Percentiles rank a stretch among this genome's conserved stretches.
These are phyloP conservation scores for Ustilago sp. DNA, from an alignment of 1,284 basidiomycete genomes.

Conservation along the genomic window DNA sequence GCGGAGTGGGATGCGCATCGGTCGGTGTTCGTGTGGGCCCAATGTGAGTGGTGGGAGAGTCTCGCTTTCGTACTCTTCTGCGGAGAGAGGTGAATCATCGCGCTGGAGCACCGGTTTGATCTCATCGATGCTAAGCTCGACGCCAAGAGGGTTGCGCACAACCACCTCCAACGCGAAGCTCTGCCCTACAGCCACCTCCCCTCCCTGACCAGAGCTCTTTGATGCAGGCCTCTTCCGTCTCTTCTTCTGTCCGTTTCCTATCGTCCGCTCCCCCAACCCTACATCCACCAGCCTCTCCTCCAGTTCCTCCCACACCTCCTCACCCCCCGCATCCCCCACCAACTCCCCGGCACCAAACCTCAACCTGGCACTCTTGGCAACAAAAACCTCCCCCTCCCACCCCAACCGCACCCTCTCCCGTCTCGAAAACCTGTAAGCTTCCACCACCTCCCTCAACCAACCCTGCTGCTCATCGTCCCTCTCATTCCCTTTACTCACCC, in stretches of 20 bases:
- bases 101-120: conserved; percentile 19
- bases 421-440: conserved; percentile 71
- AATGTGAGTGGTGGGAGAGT: conserved; percentile 52
- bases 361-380: conserved; percentile 18
- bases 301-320: conserved; percentile 32
- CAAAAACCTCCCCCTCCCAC: conserved; percentile 22
- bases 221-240: conserved; percentile 24
- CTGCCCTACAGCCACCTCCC: conserved; percentile 58
- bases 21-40: conserved; percentile 13
- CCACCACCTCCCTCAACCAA: conserved; percentile 71
- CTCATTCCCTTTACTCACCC: conserved; percentile 27
- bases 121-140: conserved; percentile 33
- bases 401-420: not conserved
- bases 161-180: conserved; percentile 70
- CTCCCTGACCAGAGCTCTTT: conserved; percentile 23
- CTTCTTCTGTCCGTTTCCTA: conserved; percentile 14
- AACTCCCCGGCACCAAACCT: conserved; percentile 27
- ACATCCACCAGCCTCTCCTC: conserved; percentile 30
- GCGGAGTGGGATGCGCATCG: conserved; percentile 13
- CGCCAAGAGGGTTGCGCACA: conserved; percentile 71
- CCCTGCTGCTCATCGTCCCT: conserved; percentile 67
- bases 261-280: conserved; percentile 21
- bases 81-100: not conserved
- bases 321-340: conserved; percentile 18
- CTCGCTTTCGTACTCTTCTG: conserved; percentile 43